Evolutionary conservation across 805 yeast genomes (phyloP).

Genomic region (Metschnikowia continentalis): DNA sequence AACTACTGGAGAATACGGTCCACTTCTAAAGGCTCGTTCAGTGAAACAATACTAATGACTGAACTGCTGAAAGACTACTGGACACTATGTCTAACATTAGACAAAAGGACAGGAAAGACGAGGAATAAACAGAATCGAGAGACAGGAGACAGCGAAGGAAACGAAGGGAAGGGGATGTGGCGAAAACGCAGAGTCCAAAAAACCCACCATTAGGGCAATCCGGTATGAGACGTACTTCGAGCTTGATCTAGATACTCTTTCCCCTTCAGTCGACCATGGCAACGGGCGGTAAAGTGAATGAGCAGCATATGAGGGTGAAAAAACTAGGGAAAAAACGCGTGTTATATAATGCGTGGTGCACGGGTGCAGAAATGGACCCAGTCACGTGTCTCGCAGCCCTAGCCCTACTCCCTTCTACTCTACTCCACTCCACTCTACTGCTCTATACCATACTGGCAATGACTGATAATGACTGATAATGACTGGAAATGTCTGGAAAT

Average conservation of each 20-base stretch:
- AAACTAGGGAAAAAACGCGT: neutral
- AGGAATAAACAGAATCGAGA: too few species aligned
- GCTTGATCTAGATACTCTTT: slow-evolving; percentile 20
- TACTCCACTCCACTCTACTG: neutral
- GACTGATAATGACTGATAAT: too few species aligned
- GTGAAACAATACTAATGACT: too few species aligned
- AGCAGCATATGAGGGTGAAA: slow-evolving; percentile 18
- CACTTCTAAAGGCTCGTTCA: too few species aligned
- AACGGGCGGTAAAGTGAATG: slow-evolving; percentile 22
- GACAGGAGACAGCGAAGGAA: too few species aligned
- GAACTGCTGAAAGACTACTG: too few species aligned
- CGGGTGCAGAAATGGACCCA: slow-evolving; percentile 4
- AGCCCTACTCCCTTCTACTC: neutral
- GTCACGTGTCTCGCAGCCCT: neutral
- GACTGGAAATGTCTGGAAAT: too few species aligned
- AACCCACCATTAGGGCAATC: slow-evolving; percentile 9
- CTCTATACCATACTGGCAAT: neutral
- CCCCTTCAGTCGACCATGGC: slow-evolving; percentile 21
- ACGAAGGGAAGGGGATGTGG: slow-evolving; percentile 16
- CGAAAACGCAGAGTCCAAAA: slow-evolving; percentile 39
- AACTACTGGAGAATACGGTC: too few species aligned
- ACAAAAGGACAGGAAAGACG: too few species aligned
- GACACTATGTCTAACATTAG: too few species aligned
- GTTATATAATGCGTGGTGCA: slow-evolving; percentile 4
- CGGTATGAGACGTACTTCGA: slow-evolving; percentile 20